Base-by-base conservation (phyloP, 305 asterid species). In the Fraxinus baroniana region DNA sequence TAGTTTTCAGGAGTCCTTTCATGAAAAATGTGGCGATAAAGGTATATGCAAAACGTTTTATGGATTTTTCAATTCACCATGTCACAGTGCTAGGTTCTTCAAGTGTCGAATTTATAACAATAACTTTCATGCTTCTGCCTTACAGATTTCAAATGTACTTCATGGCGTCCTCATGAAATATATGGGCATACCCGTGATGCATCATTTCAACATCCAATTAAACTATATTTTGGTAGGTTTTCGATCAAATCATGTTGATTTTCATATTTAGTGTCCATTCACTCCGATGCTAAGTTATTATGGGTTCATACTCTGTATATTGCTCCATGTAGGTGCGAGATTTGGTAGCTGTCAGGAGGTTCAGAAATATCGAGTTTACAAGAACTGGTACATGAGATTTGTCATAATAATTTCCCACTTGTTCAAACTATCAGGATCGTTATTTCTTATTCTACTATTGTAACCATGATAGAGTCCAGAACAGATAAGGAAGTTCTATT, bases 181-280 rank as follows among this genome's bases (percentile, higher is more conserved):
- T 86, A 87, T 83, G 99, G 97, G 83, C 90, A 90, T 83, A 85
- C 91, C 55, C 97, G 98, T 36, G 90, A 89, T 64, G 90, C 89
- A 78, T 92, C 98, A 77, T 96, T 96, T 89, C 98, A 90, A 80
- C 99, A 96, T 89, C 99, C 99, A 78, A 94, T 96, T 75, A 96
- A 96, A 89, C 28, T 96, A 71, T 96, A 96, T 86, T 90, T 96
- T 82, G 99, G 99, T 94, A 90, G 15, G 86, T 79, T 33, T 80
- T 73, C 76, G 26, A 57, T 85, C 20, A 17, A 57, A 37, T 52
- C 62, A 77, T 81, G 18, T 80, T 78, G 71, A 72, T 80, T 46
- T 46, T 46, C 57, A 13, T 46, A 46, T 46, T 3, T 46, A 46
- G 57, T 46, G 74, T 68, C 18, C 36, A 1, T 68, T 28, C 37